Base-by-base conservation (phyloP, 2,329 filamentous ascomycete species). In the Cytospora piceicola region DNA sequence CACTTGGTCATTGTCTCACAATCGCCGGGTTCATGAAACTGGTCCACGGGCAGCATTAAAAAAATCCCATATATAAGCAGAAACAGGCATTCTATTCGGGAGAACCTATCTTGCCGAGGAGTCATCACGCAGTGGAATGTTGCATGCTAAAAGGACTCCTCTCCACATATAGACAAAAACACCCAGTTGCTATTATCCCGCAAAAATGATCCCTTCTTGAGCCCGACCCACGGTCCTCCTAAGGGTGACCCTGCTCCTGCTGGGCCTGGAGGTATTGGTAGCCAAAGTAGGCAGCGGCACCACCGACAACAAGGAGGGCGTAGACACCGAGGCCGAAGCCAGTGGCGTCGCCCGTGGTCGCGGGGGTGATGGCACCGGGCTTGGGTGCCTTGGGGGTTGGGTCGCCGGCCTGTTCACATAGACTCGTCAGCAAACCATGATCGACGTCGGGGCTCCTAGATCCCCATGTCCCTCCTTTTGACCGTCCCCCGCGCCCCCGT, bases 231-330 rank as follows among this genome's bases (percentile, higher is more conserved):
- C 20, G 58, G 29, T 46, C 29, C 42, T 61, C 46, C 42, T 63
- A 63, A 24, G 59, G 51, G 30, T 63, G 61, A 29, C 51, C 58
- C 54, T 62, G 51, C 65, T 67, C 65, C 27, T 81, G 75, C 72
- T 83, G 79, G 77, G 83, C 80, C 82, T 94, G 88, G 73, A 96
- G 78, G 83, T 95, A 96, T 80, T 94, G 90, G 85, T 94, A 97
- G 73, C 85, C 91, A 72, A 85, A 86, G 81, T 92, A 98, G 69
- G 92, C 93, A 69, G 88, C 77, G 58, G 88, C 83, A 71, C 90
- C 94, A 73, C 93, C 93, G 71, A 94, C 76, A 71, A 96, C 82
- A 73, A 97, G 78, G 72, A 96, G 72, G 67, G 88, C 91, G 81
- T 97, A 97, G 72, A 96, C 83, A 67, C 89, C 91, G 71, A 96